Evolutionary conservation across 2,329 filamentous ascomycete genomes (phyloP).

Genomic region (Neopestalotiopsis rosae): DNA sequence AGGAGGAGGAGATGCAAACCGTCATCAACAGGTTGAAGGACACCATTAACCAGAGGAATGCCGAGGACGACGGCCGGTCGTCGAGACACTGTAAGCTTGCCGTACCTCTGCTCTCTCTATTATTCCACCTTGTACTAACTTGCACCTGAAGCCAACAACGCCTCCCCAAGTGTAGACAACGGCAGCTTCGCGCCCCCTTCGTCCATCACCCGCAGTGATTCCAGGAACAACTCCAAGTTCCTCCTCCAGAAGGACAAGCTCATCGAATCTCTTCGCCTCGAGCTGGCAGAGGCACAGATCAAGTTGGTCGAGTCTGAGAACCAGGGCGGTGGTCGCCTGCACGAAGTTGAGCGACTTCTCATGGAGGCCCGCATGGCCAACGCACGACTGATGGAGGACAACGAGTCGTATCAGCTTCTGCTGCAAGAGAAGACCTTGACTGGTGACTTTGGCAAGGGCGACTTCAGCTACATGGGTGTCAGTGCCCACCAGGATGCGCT

Average conservation of each 20-base stretch:
- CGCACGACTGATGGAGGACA: conserved; percentile 95
- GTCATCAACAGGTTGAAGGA: conserved; percentile 94
- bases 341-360: conserved; percentile 87
- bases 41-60: conserved; percentile 73
- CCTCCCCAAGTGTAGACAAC: conserved; percentile 71
- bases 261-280: conserved; percentile 89
- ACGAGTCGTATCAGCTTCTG: conserved; percentile 95
- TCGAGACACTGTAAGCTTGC: conserved; percentile 60
- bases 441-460: conserved; percentile 84
- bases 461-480: conserved; percentile 73
- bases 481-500: conserved; percentile 69
- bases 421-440: conserved; percentile 95
- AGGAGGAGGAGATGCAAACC: conserved; percentile 88
- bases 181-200: conserved; percentile 87
- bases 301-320: conserved; percentile 95
- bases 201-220: conserved; percentile 85
- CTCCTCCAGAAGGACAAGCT: conserved; percentile 95
- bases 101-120: background rate
- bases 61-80: conserved; percentile 61
- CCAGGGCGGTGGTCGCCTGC: conserved; percentile 83
- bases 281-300: conserved; percentile 93
- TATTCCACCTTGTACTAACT: conserved; percentile 23
- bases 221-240: conserved; percentile 86
- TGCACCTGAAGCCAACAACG: conserved; percentile 52
- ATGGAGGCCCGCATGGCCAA: conserved; percentile 96